These are phyloP conservation scores for Talaromyces amestolkiae DNA, from an alignment of 2,329 filamentous ascomycete genomes.

Conservation along the genomic window DNA sequence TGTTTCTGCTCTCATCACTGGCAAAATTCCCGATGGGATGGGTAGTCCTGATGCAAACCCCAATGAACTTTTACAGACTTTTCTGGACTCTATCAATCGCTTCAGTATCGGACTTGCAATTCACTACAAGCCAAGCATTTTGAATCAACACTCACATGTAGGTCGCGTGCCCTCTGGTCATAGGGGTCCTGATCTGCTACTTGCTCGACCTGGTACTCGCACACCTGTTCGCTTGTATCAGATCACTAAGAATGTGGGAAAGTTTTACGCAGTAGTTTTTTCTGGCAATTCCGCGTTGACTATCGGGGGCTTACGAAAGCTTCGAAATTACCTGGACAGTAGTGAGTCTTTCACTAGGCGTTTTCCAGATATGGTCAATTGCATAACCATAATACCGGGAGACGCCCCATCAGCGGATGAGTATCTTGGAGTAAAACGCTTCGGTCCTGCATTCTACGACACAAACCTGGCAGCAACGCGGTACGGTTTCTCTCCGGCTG, in stretches of 20 bases:
- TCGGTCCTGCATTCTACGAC: not conserved
- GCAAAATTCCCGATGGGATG: not conserved
- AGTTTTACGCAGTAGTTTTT: not conserved
- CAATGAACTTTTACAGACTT: not conserved
- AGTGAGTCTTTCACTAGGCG: not conserved
- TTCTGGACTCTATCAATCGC: constrained; percentile 3
- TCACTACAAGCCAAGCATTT: constrained; percentile 1
- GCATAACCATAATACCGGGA: not conserved
- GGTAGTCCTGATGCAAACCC: not conserved
- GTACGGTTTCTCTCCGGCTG: not conserved
- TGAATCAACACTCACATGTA: not conserved
- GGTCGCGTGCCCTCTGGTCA: not conserved
- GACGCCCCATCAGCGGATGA: not conserved
- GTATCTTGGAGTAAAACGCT: not conserved
- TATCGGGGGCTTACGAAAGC: not conserved
- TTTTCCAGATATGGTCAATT: not conserved
- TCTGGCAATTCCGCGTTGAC: not conserved
- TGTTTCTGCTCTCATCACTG: constrained; percentile 2
- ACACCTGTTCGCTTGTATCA: constrained; percentile 2
- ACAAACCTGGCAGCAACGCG: not conserved
- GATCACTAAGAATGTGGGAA: not conserved
- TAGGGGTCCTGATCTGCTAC: not conserved
- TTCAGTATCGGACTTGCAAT: not conserved
- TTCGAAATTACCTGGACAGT: constrained; percentile 1
- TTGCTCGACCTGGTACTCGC: not conserved